phyloP scores from a whole-genome alignment of 345 rosid species.

The Clausena lansium region DNA sequence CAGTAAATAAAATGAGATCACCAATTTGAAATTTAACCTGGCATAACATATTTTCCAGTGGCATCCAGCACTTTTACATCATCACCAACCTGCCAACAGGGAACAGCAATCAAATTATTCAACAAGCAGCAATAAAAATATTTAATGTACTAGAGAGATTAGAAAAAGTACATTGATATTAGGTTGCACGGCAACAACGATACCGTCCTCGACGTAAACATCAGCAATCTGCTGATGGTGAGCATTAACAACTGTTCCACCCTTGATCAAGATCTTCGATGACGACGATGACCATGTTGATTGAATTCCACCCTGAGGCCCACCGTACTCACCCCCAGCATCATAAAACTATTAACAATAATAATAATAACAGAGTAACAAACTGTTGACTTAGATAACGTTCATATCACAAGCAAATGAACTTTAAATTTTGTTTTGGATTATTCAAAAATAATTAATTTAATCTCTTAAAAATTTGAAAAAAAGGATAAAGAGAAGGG shows the following conservation, averaged over 20 bases:
- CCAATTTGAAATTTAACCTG: conserved; percentile 46
- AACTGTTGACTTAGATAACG: not conserved
- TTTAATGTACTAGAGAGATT: too few relatives aligned
- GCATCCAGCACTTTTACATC: conserved; percentile 89
- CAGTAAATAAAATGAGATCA: not conserved
- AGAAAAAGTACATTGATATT: conserved; percentile 48
- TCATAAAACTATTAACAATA: conserved; percentile 54
- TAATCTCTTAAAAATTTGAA: too few relatives aligned
- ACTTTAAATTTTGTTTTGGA: not conserved
- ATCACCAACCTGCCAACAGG: conserved; percentile 65
- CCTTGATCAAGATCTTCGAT: conserved; percentile 73
- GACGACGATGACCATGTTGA: conserved; percentile 39
- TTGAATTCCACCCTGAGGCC: conserved; percentile 40
- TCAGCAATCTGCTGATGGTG: conserved; percentile 80
- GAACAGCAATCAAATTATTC: conserved; percentile 5
- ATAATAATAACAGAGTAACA: not conserved
- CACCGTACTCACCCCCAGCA: conserved; percentile 46
- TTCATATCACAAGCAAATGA: not conserved
- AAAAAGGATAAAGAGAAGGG: not conserved
- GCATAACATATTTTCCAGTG: conserved; percentile 91
- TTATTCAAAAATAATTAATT: not conserved
- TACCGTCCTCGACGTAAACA: conserved; percentile 83
- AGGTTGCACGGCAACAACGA: conserved; percentile 65
- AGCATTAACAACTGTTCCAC: conserved; percentile 92
- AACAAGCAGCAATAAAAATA: not conserved